Percentiles rank a stretch among this genome's conserved stretches.
These are phyloP conservation scores for Leishmania major DNA, from an alignment of 208 protist genomes.

Conservation along the genomic window DNA sequence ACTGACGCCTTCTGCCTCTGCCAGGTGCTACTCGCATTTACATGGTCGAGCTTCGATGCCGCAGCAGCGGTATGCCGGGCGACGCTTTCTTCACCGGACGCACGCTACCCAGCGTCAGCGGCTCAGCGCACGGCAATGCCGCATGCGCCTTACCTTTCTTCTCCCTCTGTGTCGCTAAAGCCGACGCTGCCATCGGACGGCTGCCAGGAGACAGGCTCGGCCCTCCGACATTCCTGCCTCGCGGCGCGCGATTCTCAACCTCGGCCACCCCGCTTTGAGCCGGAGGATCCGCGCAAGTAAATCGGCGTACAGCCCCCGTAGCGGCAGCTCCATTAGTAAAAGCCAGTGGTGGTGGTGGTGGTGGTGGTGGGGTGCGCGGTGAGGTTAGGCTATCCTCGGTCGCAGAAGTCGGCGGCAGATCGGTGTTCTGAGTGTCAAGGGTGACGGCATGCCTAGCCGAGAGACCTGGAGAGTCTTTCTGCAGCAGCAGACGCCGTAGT, in stretches of 20 bases:
- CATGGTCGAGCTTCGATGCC: not conserved
- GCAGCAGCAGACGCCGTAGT: not conserved
- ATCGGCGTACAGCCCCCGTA: not conserved
- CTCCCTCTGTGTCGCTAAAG: not conserved
- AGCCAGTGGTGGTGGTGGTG: not conserved
- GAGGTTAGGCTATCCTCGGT: not conserved
- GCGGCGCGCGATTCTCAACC: not conserved
- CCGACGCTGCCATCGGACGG: not conserved
- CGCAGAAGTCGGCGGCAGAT: not conserved
- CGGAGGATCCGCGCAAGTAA: no score
- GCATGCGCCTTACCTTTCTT: not conserved
- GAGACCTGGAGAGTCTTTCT: not conserved
- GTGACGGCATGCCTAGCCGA: not conserved
- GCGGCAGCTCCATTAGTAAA: not conserved
- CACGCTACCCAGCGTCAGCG: slow-evolving; percentile 30
- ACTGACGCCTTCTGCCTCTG: not conserved
- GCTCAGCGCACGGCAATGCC: not conserved
- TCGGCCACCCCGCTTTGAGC: not conserved
- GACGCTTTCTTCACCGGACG: slow-evolving; percentile 44
- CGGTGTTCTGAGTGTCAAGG: not conserved
- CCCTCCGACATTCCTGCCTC: not conserved
- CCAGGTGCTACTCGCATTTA: not conserved
- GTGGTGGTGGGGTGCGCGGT: not conserved
- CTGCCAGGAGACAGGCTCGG: not conserved
- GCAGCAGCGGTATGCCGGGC: slow-evolving; percentile 32